A percentile compares a stretch with the other conserved stretches of the same genome.
phyloP scores from a whole-genome alignment of 2,329 filamentous ascomycete genomes.

The Epichloe baconii region DNA sequence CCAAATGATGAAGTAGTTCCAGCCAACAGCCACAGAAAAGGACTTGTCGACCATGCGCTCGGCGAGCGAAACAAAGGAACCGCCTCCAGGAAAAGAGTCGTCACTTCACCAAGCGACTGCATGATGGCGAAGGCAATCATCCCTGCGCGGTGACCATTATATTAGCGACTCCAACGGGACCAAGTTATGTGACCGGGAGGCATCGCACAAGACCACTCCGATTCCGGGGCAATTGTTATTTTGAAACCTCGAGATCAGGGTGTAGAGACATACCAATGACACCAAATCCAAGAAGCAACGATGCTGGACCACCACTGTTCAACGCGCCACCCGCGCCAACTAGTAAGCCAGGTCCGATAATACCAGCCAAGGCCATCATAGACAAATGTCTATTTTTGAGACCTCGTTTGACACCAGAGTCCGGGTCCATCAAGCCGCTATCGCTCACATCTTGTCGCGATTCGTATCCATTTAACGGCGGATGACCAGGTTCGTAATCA shows the following conservation, averaged over 20 bases:
- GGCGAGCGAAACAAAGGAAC: conserved; percentile 57
- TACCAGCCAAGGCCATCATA: conserved; percentile 52
- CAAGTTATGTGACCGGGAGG: neutral
- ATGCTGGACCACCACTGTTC: conserved; percentile 54
- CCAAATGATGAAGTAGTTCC: conserved; percentile 62
- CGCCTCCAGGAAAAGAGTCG: conserved; percentile 57
- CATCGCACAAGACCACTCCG: neutral
- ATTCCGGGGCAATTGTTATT: neutral
- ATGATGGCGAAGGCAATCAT: conserved; percentile 56
- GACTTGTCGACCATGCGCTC: conserved; percentile 60
- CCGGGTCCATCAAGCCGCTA: conserved; percentile 38
- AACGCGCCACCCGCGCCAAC: conserved; percentile 60
- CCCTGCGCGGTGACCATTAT: conserved; percentile 12
- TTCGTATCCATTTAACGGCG: conserved; percentile 9
- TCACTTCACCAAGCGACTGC: conserved; percentile 63
- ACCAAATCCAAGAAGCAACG: conserved; percentile 59
- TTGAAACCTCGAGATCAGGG: too few species aligned
- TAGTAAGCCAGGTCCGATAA: conserved; percentile 56
- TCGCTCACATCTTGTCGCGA: conserved; percentile 14
- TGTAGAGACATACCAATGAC: conserved; percentile 37
- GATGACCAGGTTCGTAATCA: conserved; percentile 6
- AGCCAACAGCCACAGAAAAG: conserved; percentile 54
- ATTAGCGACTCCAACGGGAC: neutral
- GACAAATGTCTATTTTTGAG: conserved; percentile 54
- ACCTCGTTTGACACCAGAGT: conserved; percentile 54